Base-by-base conservation (phyloP, 495 filamentous ascomycete species). In the Xylaria venustula region DNA sequence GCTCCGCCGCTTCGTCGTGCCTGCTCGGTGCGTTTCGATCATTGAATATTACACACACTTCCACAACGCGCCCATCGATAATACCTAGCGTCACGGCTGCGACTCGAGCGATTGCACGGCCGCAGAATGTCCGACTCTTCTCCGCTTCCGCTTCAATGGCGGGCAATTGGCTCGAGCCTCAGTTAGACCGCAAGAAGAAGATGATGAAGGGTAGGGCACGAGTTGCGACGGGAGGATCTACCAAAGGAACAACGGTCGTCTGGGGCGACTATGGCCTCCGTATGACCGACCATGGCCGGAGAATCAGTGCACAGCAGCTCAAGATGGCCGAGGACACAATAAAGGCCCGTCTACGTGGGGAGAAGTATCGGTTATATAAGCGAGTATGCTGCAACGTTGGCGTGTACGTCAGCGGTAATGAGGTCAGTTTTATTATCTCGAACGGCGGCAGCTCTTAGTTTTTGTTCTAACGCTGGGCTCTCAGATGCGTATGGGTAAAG, bases 261-360 rank as follows among this genome's bases (percentile, higher is more conserved):
- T 97, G 92, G 92, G 94, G 94, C 54, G 93, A 98, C 75, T 98
- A 93, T 69, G 94, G 94, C 15, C 74, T 99, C 69, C 91, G 94
- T 45, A 91, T 99, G 86, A 86, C 82, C 61, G 92, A 98, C 75
- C 91, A 98, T 72, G 89, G 96, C 76, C 89, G 93, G 34, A 85
- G 94, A 34, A 86, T 99, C 69, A 91, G 90, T 42, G 90, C 94
- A n/a, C 71, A 82, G 47, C 90, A 94, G 61, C 83, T 98, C 51
- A 90, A 91, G 75, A 85, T 90, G 60, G 95, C 90, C 60, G 93
- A 96, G 72, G 92, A 97, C 46, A 90, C 93, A 1, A 97, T 99
- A 73, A 93, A 90, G 71, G 82, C 84, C 64, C 84, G 92, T 61
- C 73, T 99, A 52, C 83, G 95, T 77, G 95, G 95, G 26, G 88